Conservation (phyloP, 306 rosid genomes). For the Lotus japonicus region DNA sequence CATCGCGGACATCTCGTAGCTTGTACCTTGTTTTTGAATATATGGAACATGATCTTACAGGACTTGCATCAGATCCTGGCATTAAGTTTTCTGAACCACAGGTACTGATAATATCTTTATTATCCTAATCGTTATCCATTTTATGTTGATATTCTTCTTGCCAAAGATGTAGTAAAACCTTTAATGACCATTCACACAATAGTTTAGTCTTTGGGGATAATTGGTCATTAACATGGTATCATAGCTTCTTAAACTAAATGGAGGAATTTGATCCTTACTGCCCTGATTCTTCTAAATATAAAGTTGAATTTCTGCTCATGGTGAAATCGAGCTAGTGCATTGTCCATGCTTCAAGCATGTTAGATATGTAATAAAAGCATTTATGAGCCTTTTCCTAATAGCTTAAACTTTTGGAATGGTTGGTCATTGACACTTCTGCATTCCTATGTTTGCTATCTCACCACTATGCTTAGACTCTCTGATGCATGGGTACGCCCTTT, state of each 20-base stretch:
- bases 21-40: slow-evolving; percentile 88
- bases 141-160: background rate
- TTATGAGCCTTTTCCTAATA: background rate
- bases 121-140: slow-evolving; percentile 1
- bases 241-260: background rate
- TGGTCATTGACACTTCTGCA: background rate
- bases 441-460: background rate
- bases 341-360: background rate
- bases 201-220: background rate
- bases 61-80: slow-evolving; percentile 66
- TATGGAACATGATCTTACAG: slow-evolving; percentile 96
- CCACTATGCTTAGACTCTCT: slow-evolving; percentile 8
- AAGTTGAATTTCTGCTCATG: background rate
- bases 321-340: background rate
- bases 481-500: no score
- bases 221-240: background rate
- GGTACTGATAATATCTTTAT: slow-evolving; percentile 38
- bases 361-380: background rate
- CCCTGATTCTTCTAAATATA: background rate
- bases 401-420: background rate
- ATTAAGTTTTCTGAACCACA: slow-evolving; percentile 81
- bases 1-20: slow-evolving; percentile 70
- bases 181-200: background rate
- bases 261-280: background rate
- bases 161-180: background rate